phyloP scores from a whole-genome alignment of 2,329 filamentous ascomycete genomes.

The Didymella glomerata region DNA sequence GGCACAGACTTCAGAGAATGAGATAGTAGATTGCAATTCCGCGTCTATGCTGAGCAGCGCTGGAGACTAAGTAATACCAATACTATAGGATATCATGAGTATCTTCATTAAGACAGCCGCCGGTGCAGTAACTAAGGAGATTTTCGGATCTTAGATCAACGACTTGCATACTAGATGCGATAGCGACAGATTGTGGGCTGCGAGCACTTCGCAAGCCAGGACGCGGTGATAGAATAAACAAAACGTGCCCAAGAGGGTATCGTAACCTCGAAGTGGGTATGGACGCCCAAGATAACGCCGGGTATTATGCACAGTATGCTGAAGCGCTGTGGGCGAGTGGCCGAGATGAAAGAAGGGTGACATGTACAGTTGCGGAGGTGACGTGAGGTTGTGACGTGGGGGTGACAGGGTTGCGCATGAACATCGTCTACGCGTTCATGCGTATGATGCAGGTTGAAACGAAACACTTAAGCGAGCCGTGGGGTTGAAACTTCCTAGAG shows the following conservation, averaged over 20 bases:
- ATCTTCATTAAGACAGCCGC: slow-evolving; percentile 18
- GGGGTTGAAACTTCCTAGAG: slow-evolving; percentile 28
- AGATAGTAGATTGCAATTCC: slow-evolving; percentile 17
- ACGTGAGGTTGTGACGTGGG: slow-evolving; percentile 13
- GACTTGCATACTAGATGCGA: slow-evolving; percentile 31
- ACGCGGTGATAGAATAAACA: slow-evolving; percentile 7
- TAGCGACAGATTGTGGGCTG: slow-evolving; percentile 29
- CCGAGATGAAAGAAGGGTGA: slow-evolving; percentile 18
- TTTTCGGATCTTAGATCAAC: slow-evolving; percentile 19
- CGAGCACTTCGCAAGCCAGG: slow-evolving; percentile 33
- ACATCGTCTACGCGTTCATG: slow-evolving; percentile 27
- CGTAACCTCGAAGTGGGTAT: slow-evolving; percentile 20
- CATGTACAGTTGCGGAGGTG: slow-evolving; percentile 20
- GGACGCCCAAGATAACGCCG: slow-evolving; percentile 21
- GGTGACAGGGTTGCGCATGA: slow-evolving; percentile 24
- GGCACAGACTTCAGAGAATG: slow-evolving; percentile 5
- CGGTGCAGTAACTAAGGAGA: slow-evolving; percentile 1
- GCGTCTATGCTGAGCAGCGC: slow-evolving; percentile 11
- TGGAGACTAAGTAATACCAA: slow-evolving; percentile 22
- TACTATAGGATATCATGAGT: slow-evolving; percentile 20
- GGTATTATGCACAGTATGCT: slow-evolving; percentile 27
- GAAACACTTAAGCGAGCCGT: slow-evolving; percentile 26
- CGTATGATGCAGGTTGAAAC: slow-evolving; percentile 29
- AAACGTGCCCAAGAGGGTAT: slow-evolving; percentile 23
- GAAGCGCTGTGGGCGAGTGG: slow-evolving; percentile 17